Evolutionary conservation across 2,329 filamentous ascomycete genomes (phyloP).

Genomic region (Podosphaera fusca): DNA sequence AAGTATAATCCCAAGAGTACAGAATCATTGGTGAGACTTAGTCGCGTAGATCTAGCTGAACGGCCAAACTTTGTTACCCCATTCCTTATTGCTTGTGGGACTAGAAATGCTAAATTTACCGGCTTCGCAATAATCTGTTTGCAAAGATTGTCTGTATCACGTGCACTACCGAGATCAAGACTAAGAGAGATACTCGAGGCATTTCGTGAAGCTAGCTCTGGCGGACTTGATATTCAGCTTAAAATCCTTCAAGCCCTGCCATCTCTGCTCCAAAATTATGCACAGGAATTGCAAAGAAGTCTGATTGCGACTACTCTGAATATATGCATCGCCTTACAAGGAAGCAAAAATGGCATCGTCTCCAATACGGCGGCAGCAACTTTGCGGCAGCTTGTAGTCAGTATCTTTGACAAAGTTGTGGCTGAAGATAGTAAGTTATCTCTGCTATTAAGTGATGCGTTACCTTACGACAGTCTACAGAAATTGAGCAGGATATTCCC

Average conservation of each 20-base stretch:
- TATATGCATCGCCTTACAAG: constrained; percentile 77
- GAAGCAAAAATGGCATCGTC: constrained; percentile 78
- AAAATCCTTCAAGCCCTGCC: constrained; percentile 88
- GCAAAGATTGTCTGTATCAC: constrained; percentile 65
- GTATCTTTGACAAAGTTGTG: constrained; percentile 79
- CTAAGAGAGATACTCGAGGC: constrained; percentile 74
- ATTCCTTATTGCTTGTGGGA: constrained; percentile 79
- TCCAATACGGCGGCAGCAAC: constrained; percentile 95
- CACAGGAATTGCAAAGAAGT: constrained; percentile 55
- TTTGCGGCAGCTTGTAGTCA: constrained; percentile 75
- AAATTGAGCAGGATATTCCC: constrained; percentile 25
- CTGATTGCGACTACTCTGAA: constrained; percentile 64
- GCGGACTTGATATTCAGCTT: constrained; percentile 70
- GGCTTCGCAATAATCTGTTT: constrained; percentile 71
- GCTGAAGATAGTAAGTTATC: constrained; percentile 47
- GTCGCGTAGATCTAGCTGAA: constrained; percentile 48
- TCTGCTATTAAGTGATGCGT: background rate
- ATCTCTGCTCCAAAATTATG: constrained; percentile 75
- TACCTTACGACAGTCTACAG: constrained; percentile 8
- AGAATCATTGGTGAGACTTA: constrained; percentile 1
- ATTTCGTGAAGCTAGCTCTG: constrained; percentile 61
- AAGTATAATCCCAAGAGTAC: constrained; percentile 3
- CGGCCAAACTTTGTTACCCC: constrained; percentile 72
- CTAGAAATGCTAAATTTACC: constrained; percentile 76
- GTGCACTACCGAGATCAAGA: constrained; percentile 54